Percentiles rank a stretch among this genome's conserved stretches.
Conservation (phyloP, 305 asterid genomes). For the Plantago rigida region DNA sequence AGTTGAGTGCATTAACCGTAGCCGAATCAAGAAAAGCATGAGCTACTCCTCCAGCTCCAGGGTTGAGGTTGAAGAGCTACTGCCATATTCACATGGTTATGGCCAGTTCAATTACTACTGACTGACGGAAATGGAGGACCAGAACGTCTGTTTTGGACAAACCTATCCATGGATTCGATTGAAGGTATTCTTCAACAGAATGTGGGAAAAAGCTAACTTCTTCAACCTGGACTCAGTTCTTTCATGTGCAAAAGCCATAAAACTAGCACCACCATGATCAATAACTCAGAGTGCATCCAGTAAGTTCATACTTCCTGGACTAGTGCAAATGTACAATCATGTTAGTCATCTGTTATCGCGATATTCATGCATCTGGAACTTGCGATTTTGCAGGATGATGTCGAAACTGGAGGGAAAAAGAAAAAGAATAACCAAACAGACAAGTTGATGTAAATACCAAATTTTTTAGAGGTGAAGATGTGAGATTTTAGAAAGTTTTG, state of each 20-base stretch:
- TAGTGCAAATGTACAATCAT: neutral
- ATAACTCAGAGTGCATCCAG: slow-evolving; percentile 6
- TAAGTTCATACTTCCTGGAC: slow-evolving; percentile 3
- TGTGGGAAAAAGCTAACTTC: slow-evolving; percentile 4
- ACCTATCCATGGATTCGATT: slow-evolving; percentile 8
- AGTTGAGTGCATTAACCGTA: slow-evolving; percentile 67
- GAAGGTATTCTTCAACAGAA: neutral
- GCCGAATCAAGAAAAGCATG: slow-evolving; percentile 57
- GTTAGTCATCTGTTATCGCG: neutral
- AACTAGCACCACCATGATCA: slow-evolving; percentile 15
- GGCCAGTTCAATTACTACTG: slow-evolving; percentile 37
- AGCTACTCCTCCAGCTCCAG: slow-evolving; percentile 57
- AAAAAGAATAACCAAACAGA: too few relatives aligned
- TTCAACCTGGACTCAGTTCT: slow-evolving; percentile 3
- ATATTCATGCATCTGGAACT: neutral
- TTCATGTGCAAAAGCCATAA: slow-evolving; percentile 2
- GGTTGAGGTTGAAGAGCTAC: slow-evolving; percentile 82
- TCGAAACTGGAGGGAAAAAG: neutral
- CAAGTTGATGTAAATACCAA: slow-evolving; percentile 15
- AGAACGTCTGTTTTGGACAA: neutral
- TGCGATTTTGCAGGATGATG: slow-evolving; percentile 2
- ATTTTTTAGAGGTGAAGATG: slow-evolving; percentile 20
- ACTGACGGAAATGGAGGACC: neutral
- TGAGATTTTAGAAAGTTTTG: slow-evolving; percentile 22
- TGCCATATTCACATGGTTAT: slow-evolving; percentile 48